Percentiles rank a stretch among this genome's conserved stretches.
Evolutionary conservation across 306 rosid species (phyloP).

Genomic region (Vachellia collinsii): DNA sequence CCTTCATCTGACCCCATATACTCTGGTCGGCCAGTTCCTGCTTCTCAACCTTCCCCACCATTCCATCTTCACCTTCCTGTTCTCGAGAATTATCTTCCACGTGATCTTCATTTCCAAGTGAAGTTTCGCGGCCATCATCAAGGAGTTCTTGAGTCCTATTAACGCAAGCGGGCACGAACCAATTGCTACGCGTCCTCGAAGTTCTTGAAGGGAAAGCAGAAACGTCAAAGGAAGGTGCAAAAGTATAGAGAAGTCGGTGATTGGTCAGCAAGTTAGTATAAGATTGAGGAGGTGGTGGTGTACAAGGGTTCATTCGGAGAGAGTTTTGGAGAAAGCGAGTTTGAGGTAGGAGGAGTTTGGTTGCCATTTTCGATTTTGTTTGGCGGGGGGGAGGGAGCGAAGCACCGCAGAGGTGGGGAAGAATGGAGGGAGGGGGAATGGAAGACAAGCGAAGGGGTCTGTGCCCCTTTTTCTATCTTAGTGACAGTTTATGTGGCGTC

Average conservation of each 20-base stretch:
- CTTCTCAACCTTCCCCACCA: slow-evolving; percentile 10
- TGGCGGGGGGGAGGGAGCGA: slow-evolving; percentile 6
- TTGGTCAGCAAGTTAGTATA: slow-evolving; percentile 19
- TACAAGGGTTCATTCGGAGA: slow-evolving; percentile 45
- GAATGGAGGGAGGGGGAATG: not conserved
- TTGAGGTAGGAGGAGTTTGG: slow-evolving; percentile 27
- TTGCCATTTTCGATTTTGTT: slow-evolving; percentile 36
- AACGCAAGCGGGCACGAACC: slow-evolving; percentile 33
- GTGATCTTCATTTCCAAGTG: slow-evolving; percentile 25
- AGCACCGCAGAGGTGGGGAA: not conserved
- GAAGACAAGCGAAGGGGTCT: not conserved
- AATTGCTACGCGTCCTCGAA: slow-evolving; percentile 5
- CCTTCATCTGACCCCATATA: slow-evolving; percentile 73
- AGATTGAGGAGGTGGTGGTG: slow-evolving; percentile 29
- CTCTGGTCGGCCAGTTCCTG: slow-evolving; percentile 52
- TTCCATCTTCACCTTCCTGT: slow-evolving; percentile 28
- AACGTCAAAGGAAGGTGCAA: slow-evolving; percentile 28
- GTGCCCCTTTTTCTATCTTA: too few species aligned
- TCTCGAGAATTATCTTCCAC: slow-evolving; percentile 13
- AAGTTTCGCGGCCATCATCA: slow-evolving; percentile 9
- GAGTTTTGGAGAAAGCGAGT: slow-evolving; percentile 23
- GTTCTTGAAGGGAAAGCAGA: slow-evolving; percentile 27
- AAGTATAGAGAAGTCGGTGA: slow-evolving; percentile 14
- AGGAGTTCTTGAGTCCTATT: slow-evolving; percentile 29
- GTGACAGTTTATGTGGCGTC: too few species aligned